Evolutionary conservation across 805 yeast species (phyloP).

Genomic region (Candida nonsorbophila): DNA sequence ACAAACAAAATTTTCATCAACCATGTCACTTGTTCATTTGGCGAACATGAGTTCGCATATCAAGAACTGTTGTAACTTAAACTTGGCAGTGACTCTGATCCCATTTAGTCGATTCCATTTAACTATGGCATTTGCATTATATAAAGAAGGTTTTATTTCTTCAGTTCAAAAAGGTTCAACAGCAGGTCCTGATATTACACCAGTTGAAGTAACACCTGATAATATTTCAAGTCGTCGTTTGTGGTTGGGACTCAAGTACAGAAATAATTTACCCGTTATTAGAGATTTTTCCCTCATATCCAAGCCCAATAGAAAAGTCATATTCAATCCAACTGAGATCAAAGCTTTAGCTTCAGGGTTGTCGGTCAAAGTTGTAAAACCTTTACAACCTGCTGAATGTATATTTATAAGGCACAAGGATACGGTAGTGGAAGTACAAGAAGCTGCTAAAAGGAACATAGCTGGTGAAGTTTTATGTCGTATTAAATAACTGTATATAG

Average conservation of each 20-base stretch:
- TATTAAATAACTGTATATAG: constrained; percentile 35
- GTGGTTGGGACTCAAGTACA: constrained; percentile 90
- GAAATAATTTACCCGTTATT: constrained; percentile 73
- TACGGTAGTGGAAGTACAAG: constrained; percentile 70
- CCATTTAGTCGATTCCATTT: constrained; percentile 82
- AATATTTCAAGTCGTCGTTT: constrained; percentile 80
- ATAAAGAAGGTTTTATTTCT: constrained; percentile 85
- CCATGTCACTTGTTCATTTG: constrained; percentile 80
- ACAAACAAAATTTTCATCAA: background rate
- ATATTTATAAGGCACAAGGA: constrained; percentile 56
- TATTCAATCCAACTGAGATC: constrained; percentile 58
- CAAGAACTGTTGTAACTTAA: constrained; percentile 79
- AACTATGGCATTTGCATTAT: constrained; percentile 76
- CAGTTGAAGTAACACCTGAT: constrained; percentile 78
- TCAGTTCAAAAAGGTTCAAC: constrained; percentile 81
- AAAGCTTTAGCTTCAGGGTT: constrained; percentile 71
- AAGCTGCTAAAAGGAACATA: constrained; percentile 70
- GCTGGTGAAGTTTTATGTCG: constrained; percentile 83
- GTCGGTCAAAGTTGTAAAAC: constrained; percentile 67
- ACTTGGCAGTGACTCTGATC: constrained; percentile 66
- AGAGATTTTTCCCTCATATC: constrained; percentile 67
- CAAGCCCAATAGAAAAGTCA: constrained; percentile 77
- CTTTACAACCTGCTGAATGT: constrained; percentile 86
- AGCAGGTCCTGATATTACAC: constrained; percentile 73
- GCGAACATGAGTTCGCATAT: constrained; percentile 84